phyloP scores from a whole-genome alignment of 73 alveolate species.

The Symbiodinium natans region DNA sequence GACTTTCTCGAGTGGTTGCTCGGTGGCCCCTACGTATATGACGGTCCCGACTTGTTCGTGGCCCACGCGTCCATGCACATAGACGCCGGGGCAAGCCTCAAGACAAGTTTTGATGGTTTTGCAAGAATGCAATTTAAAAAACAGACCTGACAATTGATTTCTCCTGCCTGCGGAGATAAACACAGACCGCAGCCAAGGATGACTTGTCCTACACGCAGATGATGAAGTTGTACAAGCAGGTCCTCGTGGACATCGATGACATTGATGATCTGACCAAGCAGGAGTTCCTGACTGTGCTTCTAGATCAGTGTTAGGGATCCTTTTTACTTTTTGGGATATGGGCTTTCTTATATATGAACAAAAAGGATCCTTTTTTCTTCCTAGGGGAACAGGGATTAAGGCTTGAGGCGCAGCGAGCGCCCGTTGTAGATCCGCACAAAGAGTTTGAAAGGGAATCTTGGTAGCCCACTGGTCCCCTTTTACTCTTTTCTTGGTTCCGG shows the following conservation, averaged over 20 bases:
- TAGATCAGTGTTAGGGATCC: no score
- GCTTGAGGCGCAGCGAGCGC: constrained; percentile 75
- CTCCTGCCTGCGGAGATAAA: no score
- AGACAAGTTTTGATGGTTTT: no score
- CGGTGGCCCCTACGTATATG: constrained; percentile 48
- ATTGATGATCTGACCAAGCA: constrained; percentile 41
- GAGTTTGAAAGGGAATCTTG: neutral
- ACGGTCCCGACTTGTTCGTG: constrained; percentile 63
- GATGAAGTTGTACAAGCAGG: constrained; percentile 74
- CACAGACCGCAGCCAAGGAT: no score
- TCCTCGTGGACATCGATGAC: neutral
- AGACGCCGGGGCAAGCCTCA: neutral
- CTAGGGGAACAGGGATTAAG: no score
- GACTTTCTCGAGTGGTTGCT: constrained; percentile 61
- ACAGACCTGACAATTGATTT: no score
- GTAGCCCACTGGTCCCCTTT: neutral
- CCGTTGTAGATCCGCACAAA: constrained; percentile 38
- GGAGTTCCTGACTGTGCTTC: neutral
- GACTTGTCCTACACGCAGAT: constrained; percentile 35
- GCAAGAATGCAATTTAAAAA: no score
- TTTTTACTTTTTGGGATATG: no score
- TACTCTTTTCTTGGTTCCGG: neutral
- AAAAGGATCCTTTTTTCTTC: no score
- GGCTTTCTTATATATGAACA: no score
- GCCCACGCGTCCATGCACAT: constrained; percentile 34